Evolutionary conservation across 306 rosid genomes (phyloP).

Genomic region (Alnus glutinosa): DNA sequence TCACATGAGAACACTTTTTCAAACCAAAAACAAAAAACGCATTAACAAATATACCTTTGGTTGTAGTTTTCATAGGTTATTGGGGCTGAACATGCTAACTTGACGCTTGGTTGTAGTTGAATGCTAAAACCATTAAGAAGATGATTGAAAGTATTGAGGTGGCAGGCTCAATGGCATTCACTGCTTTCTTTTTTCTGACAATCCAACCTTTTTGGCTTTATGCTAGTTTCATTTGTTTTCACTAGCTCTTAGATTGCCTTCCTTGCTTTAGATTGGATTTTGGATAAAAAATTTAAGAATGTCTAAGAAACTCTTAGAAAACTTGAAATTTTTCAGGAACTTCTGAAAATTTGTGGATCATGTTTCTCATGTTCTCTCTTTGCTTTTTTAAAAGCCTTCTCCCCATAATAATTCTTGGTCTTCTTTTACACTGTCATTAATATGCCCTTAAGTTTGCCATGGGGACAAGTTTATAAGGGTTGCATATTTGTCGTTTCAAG

Average conservation of each 20-base stretch:
- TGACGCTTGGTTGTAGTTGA: not conserved
- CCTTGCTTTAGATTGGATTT: constrained; percentile 3
- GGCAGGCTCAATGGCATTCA: not conserved
- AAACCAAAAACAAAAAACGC: too few species aligned
- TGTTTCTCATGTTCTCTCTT: too few species aligned
- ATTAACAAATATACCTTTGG: too few species aligned
- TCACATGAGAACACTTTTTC: too few species aligned
- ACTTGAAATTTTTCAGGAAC: not conserved
- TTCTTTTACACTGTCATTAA: not conserved
- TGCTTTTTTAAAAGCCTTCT: too few species aligned
- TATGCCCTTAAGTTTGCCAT: not conserved
- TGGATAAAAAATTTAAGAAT: not conserved
- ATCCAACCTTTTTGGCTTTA: not conserved
- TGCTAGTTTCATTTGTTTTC: not conserved
- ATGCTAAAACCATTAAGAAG: not conserved
- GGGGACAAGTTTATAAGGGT: not conserved
- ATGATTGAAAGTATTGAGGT: not conserved
- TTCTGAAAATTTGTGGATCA: too few species aligned
- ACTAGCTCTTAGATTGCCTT: constrained; percentile 4
- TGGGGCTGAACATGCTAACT: too few species aligned
- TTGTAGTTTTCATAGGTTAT: too few species aligned
- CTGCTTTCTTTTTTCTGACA: not conserved
- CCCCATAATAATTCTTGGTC: too few species aligned
- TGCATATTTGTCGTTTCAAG: too few species aligned
- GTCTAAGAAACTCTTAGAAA: not conserved